These are phyloP conservation scores for Beauveria asiatica DNA, from an alignment of 2,329 filamentous ascomycete species.

Conservation along the genomic window DNA sequence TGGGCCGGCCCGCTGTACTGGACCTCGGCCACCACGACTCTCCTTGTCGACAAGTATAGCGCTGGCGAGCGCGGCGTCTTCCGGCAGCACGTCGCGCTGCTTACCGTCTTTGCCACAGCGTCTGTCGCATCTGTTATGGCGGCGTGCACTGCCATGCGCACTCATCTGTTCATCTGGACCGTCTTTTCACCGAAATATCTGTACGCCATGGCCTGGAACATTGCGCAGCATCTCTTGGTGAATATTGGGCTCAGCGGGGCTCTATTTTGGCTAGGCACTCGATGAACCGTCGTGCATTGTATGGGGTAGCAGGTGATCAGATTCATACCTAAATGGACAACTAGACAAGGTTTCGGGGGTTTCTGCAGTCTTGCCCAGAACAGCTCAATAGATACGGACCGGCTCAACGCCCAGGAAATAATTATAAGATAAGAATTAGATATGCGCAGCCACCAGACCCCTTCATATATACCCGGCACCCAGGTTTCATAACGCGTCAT, in stretches of 20 bases:
- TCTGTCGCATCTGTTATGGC: slow-evolving; percentile 71
- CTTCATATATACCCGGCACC: slow-evolving; percentile 6
- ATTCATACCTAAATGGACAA: neutral
- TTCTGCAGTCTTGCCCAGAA: neutral
- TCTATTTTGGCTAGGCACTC: slow-evolving; percentile 44
- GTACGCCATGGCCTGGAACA: slow-evolving; percentile 81
- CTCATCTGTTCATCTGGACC: slow-evolving; percentile 96
- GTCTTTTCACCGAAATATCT: slow-evolving; percentile 97
- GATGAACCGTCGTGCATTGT: slow-evolving; percentile 3
- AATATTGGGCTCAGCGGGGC: slow-evolving; percentile 56
- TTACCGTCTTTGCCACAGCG: slow-evolving; percentile 62
- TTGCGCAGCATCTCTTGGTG: slow-evolving; percentile 70
- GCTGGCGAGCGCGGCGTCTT: slow-evolving; percentile 25
- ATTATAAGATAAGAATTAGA: neutral
- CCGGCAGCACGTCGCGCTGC: slow-evolving; percentile 47
- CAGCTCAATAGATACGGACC: neutral
- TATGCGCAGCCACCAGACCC: neutral
- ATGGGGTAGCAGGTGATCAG: neutral
- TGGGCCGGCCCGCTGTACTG: slow-evolving; percentile 92
- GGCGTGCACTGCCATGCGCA: slow-evolving; percentile 73
- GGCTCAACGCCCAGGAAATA: neutral
- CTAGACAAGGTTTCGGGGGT: neutral
- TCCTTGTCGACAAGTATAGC: slow-evolving; percentile 38
- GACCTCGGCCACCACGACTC: slow-evolving; percentile 55
- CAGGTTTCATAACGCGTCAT: slow-evolving; percentile 2